Base-by-base conservation (phyloP, 495 filamentous ascomycete species). In the Elasticomyces elasticus region DNA sequence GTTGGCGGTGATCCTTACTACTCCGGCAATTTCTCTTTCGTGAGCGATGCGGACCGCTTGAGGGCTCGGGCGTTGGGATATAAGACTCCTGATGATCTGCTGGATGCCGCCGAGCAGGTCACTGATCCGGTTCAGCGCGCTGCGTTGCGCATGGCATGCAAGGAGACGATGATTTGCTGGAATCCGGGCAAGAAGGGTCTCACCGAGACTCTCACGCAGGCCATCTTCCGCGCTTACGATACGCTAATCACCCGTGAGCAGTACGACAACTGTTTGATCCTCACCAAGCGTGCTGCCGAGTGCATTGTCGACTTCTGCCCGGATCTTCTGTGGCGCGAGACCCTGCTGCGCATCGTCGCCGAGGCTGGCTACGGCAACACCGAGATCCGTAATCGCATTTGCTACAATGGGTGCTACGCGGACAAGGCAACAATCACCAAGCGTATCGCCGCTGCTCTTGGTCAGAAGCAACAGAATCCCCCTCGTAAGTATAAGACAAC, bases 281-380 rank as follows among this genome's bases (percentile, higher is more conserved):
- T 62, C 20, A 58, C 49, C 26, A 1, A 26, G 15, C 31, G 35
- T 6, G 59, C 59, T 5, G 59, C 54, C 0, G 37, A 51, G 26
- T 54, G 54, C 54, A 53, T 62, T 22, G 28, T 62, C 33, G 59
- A 62, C 44, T 62, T 62, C 38, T 58, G 59, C 54, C 59, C 59
- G 1, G 54, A 58, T 26, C 19, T 62, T 15, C 30, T 62, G 20
- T 58, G 55, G 49, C 54, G 54, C 26, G 59, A 58, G 20, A 35
- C 33, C 6, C 30, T 62, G n/a, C 50, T 62, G 43, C 59, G 59
- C 44, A 62, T 62, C 15, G 43, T 49, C 15, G 10, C 54, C 6
- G 59, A 62, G 33, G 44, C 49, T 20, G 31, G 44, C 9, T 40
- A 20, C 35, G 49, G 43, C 11, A 62, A 62, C 41, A 58, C 40